Base-by-base conservation (phyloP, 495 filamentous ascomycete species). In the Tuber calosporum region DNA sequence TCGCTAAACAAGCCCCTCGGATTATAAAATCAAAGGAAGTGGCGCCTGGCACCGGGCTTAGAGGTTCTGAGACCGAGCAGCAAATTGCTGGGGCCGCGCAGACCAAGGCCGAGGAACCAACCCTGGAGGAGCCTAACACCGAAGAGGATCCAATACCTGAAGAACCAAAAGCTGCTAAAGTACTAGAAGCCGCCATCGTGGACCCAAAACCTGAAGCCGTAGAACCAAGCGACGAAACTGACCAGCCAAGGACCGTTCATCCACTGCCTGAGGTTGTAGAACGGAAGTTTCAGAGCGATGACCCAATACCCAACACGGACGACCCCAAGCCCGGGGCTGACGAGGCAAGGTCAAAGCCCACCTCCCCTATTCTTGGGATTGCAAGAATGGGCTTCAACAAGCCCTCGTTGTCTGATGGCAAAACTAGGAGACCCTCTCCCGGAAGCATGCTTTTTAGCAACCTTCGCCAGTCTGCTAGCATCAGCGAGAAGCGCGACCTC, bases 241-340 rank as follows among this genome's bases (percentile, higher is more conserved):
- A 75, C 34, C 70, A 78, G 38, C 30, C 43, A 19, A 77, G 77
- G 26, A 26, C 72, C 11, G 20, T 42, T 42, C 73, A 78, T 26
- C 15, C 45, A 13, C 53, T 70, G 0, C 73, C 53, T 34, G 53
- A 62, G 15, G 53, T 13, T 15, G 53, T 34, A 34, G 53, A 62
- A 4, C 53, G 13, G 26, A 62, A 62, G 26, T 26, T 62, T 34
- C 53, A 62, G 30, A 15, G n/a, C 66, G 39, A 78, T 77, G 58
- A 74, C 72, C 72, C 71, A 70, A 45, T 72, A 43, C 30, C 72
- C 74, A 19, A 78, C 73, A 62, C 26, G 1, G 53, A 4, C 4
- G 68, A 77, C 70, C 62, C 7, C 66, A 6, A 71, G 74, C 7
- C 8, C 53, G 13, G 68, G 72, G 58, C 72, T 70, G 41, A 37